phyloP scores from a whole-genome alignment of 2,329 filamentous ascomycete species.

The Ceratocystis papillata region DNA sequence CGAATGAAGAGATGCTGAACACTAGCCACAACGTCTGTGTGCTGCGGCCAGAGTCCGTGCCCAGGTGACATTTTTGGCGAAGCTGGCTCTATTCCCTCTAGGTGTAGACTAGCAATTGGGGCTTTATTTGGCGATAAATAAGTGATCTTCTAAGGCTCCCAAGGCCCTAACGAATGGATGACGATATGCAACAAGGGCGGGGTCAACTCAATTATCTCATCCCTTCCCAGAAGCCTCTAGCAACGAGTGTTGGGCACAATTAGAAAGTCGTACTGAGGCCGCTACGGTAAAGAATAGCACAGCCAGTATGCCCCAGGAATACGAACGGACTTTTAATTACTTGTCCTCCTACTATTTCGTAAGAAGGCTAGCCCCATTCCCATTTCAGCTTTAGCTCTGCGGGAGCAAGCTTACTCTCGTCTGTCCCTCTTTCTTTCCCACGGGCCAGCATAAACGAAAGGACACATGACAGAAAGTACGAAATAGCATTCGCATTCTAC shows the following conservation, averaged over 20 bases:
- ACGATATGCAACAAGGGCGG: no score
- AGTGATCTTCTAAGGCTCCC: no score
- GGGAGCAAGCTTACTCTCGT: neutral
- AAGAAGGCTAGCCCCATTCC: neutral
- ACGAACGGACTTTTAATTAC: neutral
- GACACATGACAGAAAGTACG: neutral
- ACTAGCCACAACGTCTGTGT: conserved; percentile 6
- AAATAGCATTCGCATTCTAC: neutral
- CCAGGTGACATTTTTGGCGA: conserved; percentile 2
- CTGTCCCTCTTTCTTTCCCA: neutral
- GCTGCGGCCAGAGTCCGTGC: neutral
- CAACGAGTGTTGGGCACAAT: neutral
- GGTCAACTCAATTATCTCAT: neutral
- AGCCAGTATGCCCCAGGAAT: neutral
- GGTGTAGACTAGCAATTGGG: neutral
- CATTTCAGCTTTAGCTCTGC: neutral
- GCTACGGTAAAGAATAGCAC: neutral
- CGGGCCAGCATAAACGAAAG: neutral
- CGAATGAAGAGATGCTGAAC: neutral
- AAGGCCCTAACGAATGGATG: no score
- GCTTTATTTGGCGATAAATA: neutral
- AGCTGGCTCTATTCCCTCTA: neutral
- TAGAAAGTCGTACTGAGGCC: neutral
- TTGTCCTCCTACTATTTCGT: neutral
- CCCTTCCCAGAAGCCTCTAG: neutral